Evolutionary conservation across 768 basidiomycete genomes (phyloP).

Genomic region (Lepiota venenata): DNA sequence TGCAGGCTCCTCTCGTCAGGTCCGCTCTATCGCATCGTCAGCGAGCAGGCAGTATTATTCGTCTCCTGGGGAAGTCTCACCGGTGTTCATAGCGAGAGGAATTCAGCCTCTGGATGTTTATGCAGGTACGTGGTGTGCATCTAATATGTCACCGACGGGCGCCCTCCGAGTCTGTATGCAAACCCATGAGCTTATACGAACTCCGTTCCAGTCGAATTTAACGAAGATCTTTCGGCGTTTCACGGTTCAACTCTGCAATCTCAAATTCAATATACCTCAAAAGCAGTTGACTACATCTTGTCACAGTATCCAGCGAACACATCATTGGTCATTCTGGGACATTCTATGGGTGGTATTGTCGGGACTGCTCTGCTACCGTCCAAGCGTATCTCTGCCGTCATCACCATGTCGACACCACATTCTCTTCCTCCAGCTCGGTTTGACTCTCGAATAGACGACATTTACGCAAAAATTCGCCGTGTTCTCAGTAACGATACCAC

Average conservation of each 20-base stretch:
- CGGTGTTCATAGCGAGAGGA: slow-evolving; percentile 45
- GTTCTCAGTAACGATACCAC: slow-evolving; percentile 44
- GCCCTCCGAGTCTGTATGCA: not conserved
- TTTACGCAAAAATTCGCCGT: slow-evolving; percentile 52
- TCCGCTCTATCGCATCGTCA: slow-evolving; percentile 92
- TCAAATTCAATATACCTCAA: slow-evolving; percentile 71
- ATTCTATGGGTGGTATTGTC: slow-evolving; percentile 97
- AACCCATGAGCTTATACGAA: not conserved
- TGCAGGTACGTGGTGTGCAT: slow-evolving; percentile 47
- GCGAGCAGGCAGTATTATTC: slow-evolving; percentile 78
- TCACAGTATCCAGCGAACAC: slow-evolving; percentile 67
- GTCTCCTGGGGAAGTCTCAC: slow-evolving; percentile 51
- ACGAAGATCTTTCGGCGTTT: slow-evolving; percentile 95
- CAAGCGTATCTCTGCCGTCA: slow-evolving; percentile 63
- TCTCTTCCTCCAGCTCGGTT: slow-evolving; percentile 84
- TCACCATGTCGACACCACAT: slow-evolving; percentile 98
- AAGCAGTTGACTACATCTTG: slow-evolving; percentile 74
- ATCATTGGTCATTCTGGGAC: slow-evolving; percentile 76
- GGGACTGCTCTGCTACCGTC: slow-evolving; percentile 77
- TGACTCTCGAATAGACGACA: slow-evolving; percentile 71
- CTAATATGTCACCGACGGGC: too few relatives aligned
- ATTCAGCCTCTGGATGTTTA: slow-evolving; percentile 79
- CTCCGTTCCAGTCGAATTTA: slow-evolving; percentile 76
- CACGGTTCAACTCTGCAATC: slow-evolving; percentile 86
- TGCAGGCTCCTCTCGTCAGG: slow-evolving; percentile 92